A percentile compares a stretch with the other conserved stretches of the same genome.
Conservation (phyloP, 106 monocot species). For the Ottelia alismoides region DNA sequence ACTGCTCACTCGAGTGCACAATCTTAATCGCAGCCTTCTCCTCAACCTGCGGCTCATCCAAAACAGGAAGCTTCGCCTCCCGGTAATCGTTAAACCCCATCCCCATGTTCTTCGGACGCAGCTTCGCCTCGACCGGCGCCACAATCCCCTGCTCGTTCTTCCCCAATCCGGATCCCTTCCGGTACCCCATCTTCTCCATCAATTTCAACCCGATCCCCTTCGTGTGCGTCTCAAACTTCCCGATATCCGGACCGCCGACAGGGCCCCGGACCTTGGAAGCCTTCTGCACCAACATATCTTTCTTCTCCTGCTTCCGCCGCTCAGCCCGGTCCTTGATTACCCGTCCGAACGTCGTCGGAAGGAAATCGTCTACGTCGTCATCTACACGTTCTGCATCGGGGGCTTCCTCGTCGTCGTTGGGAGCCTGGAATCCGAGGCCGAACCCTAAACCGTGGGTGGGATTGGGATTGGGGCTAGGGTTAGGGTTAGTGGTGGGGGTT, state of each 20-base stretch:
- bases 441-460: conserved; percentile 26
- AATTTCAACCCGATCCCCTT: neutral
- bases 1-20: conserved; percentile 40
- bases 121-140: neutral
- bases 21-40: neutral
- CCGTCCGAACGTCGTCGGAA: conserved; percentile 53
- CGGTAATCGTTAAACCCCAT: neutral
- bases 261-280: neutral
- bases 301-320: too few species aligned
- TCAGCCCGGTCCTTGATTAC: conserved; percentile 45
- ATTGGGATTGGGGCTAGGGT: conserved; percentile 5
- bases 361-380: conserved; percentile 22
- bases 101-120: neutral
- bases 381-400: conserved; percentile 5
- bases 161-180: neutral
- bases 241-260: conserved; percentile 1
- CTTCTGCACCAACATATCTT: conserved; percentile 12
- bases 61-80: neutral
- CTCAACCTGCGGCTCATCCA: neutral
- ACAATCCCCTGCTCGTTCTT: neutral
- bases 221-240: neutral
- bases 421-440: too few species aligned
- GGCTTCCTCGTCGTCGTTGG: conserved; percentile 2
- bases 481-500: neutral
- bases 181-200: neutral